These are phyloP conservation scores for Ramaria rubella DNA, from an alignment of 768 basidiomycete species.

Conservation along the genomic window DNA sequence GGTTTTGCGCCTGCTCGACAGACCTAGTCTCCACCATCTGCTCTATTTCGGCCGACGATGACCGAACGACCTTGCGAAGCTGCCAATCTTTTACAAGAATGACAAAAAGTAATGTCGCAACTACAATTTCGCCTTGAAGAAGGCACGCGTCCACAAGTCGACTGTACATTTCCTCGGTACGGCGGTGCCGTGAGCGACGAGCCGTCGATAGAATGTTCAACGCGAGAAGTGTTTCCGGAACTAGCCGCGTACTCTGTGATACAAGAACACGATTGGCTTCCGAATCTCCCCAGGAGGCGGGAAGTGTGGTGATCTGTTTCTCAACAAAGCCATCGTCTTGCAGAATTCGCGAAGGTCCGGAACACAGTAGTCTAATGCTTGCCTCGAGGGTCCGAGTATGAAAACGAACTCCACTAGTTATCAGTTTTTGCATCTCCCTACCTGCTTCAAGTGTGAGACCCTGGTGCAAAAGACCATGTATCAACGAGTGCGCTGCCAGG, in stretches of 20 bases:
- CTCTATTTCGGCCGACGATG: neutral
- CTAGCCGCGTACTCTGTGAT: neutral
- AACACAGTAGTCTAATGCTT: slow-evolving; percentile 28
- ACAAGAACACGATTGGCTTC: neutral
- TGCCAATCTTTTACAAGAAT: slow-evolving; percentile 61
- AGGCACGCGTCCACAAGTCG: slow-evolving; percentile 57
- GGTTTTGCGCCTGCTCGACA: neutral
- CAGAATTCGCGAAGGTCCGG: neutral
- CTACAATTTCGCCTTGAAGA: slow-evolving; percentile 71
- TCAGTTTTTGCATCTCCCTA: slow-evolving; percentile 43
- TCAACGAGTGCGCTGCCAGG: slow-evolving; percentile 53
- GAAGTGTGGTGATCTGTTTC: too few relatives aligned
- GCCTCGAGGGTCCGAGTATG: slow-evolving; percentile 44
- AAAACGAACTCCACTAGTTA: slow-evolving; percentile 46
- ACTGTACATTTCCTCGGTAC: slow-evolving; percentile 55
- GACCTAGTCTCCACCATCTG: neutral
- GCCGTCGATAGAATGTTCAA: slow-evolving; percentile 48
- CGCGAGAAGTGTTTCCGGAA: slow-evolving; percentile 40
- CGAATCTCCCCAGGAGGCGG: neutral
- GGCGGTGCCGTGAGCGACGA: slow-evolving; percentile 45
- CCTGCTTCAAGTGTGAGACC: slow-evolving; percentile 44
- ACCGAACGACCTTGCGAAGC: slow-evolving; percentile 19
- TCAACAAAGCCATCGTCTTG: neutral
- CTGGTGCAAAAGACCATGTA: slow-evolving; percentile 57
- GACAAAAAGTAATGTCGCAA: slow-evolving; percentile 67